Percentiles rank a stretch among this genome's conserved stretches.
Evolutionary conservation across 306 rosid genomes (phyloP).

Genomic region (Cicer arietinum): DNA sequence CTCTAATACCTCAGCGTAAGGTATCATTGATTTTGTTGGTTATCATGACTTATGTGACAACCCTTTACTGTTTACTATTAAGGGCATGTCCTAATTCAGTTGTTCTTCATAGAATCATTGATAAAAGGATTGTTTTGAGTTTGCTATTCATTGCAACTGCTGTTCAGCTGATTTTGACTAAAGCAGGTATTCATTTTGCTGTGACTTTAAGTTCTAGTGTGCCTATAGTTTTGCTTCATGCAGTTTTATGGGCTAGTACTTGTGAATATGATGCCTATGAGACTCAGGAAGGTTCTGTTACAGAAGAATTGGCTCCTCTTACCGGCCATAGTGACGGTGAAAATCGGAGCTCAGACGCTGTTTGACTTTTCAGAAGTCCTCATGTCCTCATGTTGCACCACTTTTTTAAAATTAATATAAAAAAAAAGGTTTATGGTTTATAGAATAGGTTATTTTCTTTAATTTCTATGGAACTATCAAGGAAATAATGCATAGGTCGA

Average conservation of each 20-base stretch:
- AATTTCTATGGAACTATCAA: not conserved
- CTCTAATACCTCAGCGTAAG: slow-evolving; percentile 58
- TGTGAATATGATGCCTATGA: slow-evolving; percentile 45
- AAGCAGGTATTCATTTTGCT: slow-evolving; percentile 59
- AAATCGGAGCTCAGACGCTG: slow-evolving; percentile 31
- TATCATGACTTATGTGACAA: slow-evolving; percentile 58
- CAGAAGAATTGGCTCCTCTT: slow-evolving; percentile 52
- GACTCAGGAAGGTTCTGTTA: slow-evolving; percentile 41
- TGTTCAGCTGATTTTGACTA: slow-evolving; percentile 52
- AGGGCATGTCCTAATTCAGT: slow-evolving; percentile 54
- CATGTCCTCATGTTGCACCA: not conserved
- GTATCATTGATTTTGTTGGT: slow-evolving; percentile 57
- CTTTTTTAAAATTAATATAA: not conserved
- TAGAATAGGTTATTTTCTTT: not conserved
- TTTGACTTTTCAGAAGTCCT: slow-evolving; percentile 37
- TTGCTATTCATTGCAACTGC: slow-evolving; percentile 54
- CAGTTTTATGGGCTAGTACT: slow-evolving; percentile 52
- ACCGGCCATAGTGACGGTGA: not conserved
- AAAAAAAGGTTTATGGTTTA: not conserved
- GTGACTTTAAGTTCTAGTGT: slow-evolving; percentile 49
- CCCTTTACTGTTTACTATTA: slow-evolving; percentile 45
- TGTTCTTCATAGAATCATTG: slow-evolving; percentile 52
- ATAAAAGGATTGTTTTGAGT: slow-evolving; percentile 51
- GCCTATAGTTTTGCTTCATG: slow-evolving; percentile 66
- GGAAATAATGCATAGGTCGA: not conserved